Base-by-base conservation (phyloP, 2,329 filamentous ascomycete species). In the Colletotrichum sansevieriae region DNA sequence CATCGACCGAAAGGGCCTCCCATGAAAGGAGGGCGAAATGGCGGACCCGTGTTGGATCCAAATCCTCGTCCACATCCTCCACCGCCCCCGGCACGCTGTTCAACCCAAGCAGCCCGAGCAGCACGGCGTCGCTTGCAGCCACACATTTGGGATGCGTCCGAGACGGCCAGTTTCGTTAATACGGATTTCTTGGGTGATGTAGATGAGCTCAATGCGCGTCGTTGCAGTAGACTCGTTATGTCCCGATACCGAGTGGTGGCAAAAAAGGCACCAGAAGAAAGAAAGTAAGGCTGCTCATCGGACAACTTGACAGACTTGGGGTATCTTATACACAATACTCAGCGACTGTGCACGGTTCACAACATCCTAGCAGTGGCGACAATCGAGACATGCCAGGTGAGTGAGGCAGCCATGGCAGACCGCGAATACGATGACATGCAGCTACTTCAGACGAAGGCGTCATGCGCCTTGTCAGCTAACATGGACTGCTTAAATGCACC, bases 21-120 rank as follows among this genome's bases (percentile, higher is more conserved):
- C 29, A 10, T 20, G 51, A 57, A 68, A 2, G 65, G 54, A n/a
- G 60, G 46, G 11, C 54, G 61, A 54, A 52, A 46, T 1, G 39
- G 44, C 15, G 46, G 54, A 25, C 54, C 65, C 5, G 44, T 12
- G 41, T 41, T 20, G 12, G 60, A 29, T 20, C 60, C 46, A 15
- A 58, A 59, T 15, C 33, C 29, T n/a, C 61, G 47, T 43, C 54
- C 47, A 29, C 65, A 58, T 59, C 29, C 47, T 10, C 65, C 47
- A 11, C 61, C 39, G 41, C 41, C 54, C 2, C 41, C 61, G 20
- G 61, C 54, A 10, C 62, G 65, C 25, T 65, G 61, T 49, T 68
- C 65, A 22, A 68, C 39, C 65, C 65, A 68, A n/a, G 65, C 65
- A 12, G 56, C 46, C 11, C 65, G 65, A 47, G 65, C 65, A 13